Percentiles rank a stretch among this genome's conserved stretches.
These are phyloP conservation scores for Xylaria sp. DNA, from an alignment of 2,329 filamentous ascomycete genomes.

Conservation along the genomic window DNA sequence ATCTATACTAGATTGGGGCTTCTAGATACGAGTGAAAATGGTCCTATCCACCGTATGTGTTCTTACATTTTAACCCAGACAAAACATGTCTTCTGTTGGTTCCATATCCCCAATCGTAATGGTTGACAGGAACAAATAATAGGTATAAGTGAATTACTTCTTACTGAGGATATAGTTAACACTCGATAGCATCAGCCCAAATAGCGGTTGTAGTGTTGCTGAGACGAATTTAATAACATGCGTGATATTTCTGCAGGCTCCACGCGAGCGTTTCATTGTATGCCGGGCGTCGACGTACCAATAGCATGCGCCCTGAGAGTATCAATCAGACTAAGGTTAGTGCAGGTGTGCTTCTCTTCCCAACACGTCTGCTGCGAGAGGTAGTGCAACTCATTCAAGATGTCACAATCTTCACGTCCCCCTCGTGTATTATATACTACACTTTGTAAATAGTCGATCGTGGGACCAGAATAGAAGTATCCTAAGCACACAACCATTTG, in stretches of 20 bases:
- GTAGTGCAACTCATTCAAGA: not conserved
- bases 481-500: not conserved
- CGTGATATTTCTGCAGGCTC: conserved; percentile 1
- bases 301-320: not conserved
- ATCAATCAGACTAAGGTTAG: not conserved
- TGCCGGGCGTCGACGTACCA: conserved; percentile 18
- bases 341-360: not conserved
- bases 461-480: not conserved
- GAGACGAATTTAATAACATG: no score
- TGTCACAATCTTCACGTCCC: not conserved
- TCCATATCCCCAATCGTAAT: not conserved
- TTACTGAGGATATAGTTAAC: not conserved
- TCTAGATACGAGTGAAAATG: not conserved
- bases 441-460: not conserved
- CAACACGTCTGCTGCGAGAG: not conserved
- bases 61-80: not conserved
- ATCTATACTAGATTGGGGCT: conserved; percentile 8
- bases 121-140: not conserved
- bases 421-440: no score
- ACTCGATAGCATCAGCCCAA: not conserved
- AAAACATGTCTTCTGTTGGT: not conserved
- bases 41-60: not conserved
- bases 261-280: conserved; percentile 20
- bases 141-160: not conserved
- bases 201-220: not conserved